These are phyloP conservation scores for Salix exigua DNA, from an alignment of 345 rosid genomes.

Conservation along the genomic window DNA sequence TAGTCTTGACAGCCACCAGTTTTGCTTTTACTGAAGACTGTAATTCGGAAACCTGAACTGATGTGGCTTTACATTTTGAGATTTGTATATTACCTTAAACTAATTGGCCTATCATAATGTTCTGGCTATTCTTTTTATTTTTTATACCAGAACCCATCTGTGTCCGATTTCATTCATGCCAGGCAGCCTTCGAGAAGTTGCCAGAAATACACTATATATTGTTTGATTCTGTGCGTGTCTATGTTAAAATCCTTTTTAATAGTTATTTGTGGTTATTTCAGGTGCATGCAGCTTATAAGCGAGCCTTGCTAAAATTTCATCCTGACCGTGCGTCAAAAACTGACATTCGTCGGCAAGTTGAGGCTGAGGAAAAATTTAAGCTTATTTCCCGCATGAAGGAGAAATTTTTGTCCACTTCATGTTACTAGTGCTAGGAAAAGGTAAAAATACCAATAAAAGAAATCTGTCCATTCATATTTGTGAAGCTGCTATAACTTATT, in stretches of 20 bases:
- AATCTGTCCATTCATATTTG: not conserved
- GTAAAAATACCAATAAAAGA: not conserved
- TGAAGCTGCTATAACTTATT: not conserved
- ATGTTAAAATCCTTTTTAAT: not conserved
- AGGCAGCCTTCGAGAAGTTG: not conserved
- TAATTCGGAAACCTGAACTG: not conserved
- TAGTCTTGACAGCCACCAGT: not conserved
- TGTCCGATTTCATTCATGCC: not conserved
- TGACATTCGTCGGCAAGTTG: conserved; percentile 68
- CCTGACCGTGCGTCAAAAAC: conserved; percentile 75
- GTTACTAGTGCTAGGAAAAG: conserved; percentile 16
- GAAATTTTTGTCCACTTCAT: conserved; percentile 39
- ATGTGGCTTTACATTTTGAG: not conserved
- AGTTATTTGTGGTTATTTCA: conserved; percentile 28
- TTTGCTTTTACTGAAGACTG: not conserved
- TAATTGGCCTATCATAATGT: not conserved
- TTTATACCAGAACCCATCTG: too few species aligned
- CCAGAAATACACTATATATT: not conserved
- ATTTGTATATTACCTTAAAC: not conserved
- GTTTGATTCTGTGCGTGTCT: not conserved
- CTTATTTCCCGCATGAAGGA: conserved; percentile 84
- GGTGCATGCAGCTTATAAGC: conserved; percentile 76
- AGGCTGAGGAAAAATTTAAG: conserved; percentile 89
- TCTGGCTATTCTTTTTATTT: not conserved
- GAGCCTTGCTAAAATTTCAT: conserved; percentile 71